Evolutionary conservation across 2,329 filamentous ascomycete species (phyloP).

Genomic region (Aspergillus sp.): DNA sequence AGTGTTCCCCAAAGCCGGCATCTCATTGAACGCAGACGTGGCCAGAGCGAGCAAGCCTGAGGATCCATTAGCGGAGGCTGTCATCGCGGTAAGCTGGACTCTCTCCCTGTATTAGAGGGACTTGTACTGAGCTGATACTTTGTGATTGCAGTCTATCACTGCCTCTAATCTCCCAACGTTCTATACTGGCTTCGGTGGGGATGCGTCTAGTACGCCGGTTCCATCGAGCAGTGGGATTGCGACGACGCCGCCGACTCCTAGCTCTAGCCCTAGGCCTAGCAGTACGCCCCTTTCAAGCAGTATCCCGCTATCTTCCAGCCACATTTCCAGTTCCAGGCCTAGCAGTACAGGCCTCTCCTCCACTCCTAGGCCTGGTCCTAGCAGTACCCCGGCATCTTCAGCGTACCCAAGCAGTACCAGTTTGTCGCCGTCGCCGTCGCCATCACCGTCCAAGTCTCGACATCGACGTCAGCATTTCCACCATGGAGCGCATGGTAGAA

Average conservation of each 20-base stretch:
- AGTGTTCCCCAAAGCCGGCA: background rate
- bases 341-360: background rate
- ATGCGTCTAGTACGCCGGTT: background rate
- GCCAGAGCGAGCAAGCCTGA: background rate
- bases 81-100: background rate
- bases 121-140: background rate
- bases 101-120: background rate
- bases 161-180: background rate
- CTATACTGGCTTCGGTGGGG: background rate
- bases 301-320: background rate
- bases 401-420: background rate
- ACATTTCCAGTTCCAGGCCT: background rate
- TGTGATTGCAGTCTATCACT: background rate
- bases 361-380: background rate
- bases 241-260: background rate
- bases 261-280: background rate
- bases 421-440: background rate
- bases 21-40: constrained; percentile 2
- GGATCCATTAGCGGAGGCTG: constrained; percentile 1
- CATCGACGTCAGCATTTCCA: background rate
- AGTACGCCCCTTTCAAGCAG: background rate
- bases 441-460: no score
- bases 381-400: background rate
- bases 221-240: background rate
- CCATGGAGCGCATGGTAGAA: background rate